phyloP scores from a whole-genome alignment of 2,329 filamentous ascomycete species.

The Akanthomyces dipterigenus region DNA sequence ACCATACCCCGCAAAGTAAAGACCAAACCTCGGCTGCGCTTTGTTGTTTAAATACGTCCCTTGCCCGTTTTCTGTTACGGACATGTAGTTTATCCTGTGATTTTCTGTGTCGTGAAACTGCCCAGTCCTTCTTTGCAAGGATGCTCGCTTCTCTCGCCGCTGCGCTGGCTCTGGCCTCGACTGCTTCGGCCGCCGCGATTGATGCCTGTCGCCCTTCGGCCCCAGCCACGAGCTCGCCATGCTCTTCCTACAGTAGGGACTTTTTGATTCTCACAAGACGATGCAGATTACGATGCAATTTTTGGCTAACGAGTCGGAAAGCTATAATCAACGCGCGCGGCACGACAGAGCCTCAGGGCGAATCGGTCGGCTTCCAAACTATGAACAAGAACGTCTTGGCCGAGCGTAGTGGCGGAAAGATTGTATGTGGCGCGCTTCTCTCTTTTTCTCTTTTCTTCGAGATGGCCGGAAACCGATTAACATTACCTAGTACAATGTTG shows the following conservation, averaged over 20 bases:
- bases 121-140: not conserved
- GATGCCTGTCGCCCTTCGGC: not conserved
- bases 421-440: not conserved
- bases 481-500: constrained; percentile 8
- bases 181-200: not conserved
- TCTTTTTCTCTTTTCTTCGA: too few species aligned
- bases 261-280: too few species aligned
- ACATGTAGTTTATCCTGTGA: not conserved
- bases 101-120: not conserved
- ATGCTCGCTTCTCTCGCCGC: not conserved
- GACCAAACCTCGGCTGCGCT: constrained; percentile 1
- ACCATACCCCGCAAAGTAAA: not conserved
- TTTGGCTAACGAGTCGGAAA: not conserved
- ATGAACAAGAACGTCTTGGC: constrained; percentile 11
- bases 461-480: too few species aligned
- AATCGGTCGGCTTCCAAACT: constrained; percentile 8
- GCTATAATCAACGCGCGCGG: constrained; percentile 13
- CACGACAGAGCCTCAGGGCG: constrained; percentile 9
- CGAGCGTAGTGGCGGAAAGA: not conserved
- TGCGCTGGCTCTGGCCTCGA: not conserved
- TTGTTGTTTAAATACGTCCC: not conserved
- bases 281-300: too few species aligned
- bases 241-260: constrained; percentile 6
- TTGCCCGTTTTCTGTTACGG: not conserved
- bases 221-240: not conserved